phyloP scores from a whole-genome alignment of 2,329 filamentous ascomycete genomes.

The Hypoxylon sp. region DNA sequence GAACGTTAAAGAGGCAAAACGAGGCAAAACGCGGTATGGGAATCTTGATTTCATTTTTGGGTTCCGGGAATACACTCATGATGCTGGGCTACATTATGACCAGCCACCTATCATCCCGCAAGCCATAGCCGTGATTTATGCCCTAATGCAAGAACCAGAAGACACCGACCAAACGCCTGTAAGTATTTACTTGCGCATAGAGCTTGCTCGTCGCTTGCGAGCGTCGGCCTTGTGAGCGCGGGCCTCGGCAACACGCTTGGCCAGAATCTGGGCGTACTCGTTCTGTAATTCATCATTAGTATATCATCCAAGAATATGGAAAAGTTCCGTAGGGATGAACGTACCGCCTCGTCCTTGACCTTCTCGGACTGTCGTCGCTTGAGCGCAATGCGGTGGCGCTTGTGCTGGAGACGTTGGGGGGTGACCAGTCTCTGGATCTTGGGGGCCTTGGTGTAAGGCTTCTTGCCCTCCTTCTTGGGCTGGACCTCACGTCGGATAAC shows the following conservation, averaged over 20 bases:
- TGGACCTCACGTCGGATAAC: constrained; percentile 99
- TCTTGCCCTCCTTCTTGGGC: constrained; percentile 97
- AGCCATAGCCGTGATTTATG: constrained; percentile 53
- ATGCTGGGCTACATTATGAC: constrained; percentile 52
- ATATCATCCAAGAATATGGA: background rate
- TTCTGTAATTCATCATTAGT: constrained; percentile 73
- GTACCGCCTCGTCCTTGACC: constrained; percentile 98
- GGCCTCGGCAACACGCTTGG: constrained; percentile 97
- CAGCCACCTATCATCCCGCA: constrained; percentile 47
- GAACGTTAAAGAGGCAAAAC: constrained; percentile 3
- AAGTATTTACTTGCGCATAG: constrained; percentile 85
- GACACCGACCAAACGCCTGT: constrained; percentile 57
- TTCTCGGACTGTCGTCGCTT: constrained; percentile 98
- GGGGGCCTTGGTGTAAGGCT: constrained; percentile 99
- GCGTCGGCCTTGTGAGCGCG: constrained; percentile 93
- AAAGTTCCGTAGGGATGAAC: constrained; percentile 57
- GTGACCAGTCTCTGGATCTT: constrained; percentile 99
- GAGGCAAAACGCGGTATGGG: constrained; percentile 39
- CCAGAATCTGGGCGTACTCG: constrained; percentile 96
- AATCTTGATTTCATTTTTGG: constrained; percentile 52
- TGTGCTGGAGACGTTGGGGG: constrained; percentile 99
- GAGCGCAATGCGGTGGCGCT: constrained; percentile 97
- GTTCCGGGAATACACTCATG: constrained; percentile 51
- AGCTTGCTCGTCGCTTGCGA: constrained; percentile 97
- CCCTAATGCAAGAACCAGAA: constrained; percentile 58